Percentiles rank a stretch among this genome's conserved stretches.
These are phyloP conservation scores for Zelonia costaricensis DNA, from an alignment of 208 protist species.

Conservation along the genomic window DNA sequence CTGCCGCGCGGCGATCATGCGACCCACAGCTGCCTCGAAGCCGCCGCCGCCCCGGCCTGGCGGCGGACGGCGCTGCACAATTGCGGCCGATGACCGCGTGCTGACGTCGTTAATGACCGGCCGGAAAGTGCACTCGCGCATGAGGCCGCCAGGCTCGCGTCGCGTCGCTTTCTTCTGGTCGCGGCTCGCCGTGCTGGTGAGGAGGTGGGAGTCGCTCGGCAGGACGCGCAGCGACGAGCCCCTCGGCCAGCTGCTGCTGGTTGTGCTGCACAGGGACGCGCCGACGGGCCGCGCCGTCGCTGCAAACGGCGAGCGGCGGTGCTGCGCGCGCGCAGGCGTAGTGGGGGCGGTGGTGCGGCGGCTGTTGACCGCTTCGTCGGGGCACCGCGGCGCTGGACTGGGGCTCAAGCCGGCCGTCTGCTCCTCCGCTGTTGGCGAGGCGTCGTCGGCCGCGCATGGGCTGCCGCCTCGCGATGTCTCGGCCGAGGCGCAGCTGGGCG, in stretches of 20 bases:
- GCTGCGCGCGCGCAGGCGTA: background rate
- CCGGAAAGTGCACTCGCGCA: slow-evolving; percentile 58
- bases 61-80: no score
- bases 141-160: slow-evolving; percentile 37
- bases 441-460: background rate
- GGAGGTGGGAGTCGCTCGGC: slow-evolving; percentile 28
- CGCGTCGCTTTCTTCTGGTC: slow-evolving; percentile 27
- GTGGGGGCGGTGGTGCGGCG: no score
- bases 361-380: background rate
- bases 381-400: slow-evolving; percentile 20
- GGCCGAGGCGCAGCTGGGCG: slow-evolving; percentile 1
- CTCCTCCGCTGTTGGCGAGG: background rate
- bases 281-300: background rate
- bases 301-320: slow-evolving; percentile 5
- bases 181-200: slow-evolving; percentile 21
- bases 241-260: background rate
- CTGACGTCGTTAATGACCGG: slow-evolving; percentile 40
- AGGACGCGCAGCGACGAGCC: slow-evolving; percentile 8
- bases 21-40: slow-evolving; percentile 55
- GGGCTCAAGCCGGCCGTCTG: slow-evolving; percentile 9
- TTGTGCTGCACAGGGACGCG: background rate
- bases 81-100: background rate
- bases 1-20: slow-evolving; percentile 43
- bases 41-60: no score
- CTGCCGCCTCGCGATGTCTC: background rate